These are phyloP conservation scores for Suhomyces yuchorum DNA, from an alignment of 1,139 yeast genomes.

Conservation along the genomic window DNA sequence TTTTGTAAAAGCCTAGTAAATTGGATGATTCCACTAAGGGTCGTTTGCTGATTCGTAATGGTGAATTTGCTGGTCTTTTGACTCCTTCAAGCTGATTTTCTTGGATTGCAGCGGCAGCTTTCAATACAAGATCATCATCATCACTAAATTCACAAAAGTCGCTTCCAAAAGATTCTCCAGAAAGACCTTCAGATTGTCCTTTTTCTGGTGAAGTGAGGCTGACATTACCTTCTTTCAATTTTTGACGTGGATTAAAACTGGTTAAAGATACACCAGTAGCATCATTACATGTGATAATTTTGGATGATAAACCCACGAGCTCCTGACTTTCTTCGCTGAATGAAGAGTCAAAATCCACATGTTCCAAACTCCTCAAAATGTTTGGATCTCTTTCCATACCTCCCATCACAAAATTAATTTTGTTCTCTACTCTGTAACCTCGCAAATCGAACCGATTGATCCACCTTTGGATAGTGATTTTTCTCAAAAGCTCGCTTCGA, in stretches of 20 bases:
- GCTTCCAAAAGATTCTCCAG: not conserved
- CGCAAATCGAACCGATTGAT: constrained; percentile 5
- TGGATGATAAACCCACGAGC: not conserved
- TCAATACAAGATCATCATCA: constrained; percentile 14
- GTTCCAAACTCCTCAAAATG: constrained; percentile 12
- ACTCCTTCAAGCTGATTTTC: not conserved
- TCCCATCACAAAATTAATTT: constrained; percentile 2
- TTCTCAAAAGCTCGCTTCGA: constrained; percentile 5
- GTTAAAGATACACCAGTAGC: not conserved
- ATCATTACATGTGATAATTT: not conserved
- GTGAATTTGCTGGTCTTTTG: constrained; percentile 9
- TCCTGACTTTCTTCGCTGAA: constrained; percentile 14
- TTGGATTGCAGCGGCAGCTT: constrained; percentile 13
- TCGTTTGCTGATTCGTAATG: constrained; percentile 2
- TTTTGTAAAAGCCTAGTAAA: constrained; percentile 11
- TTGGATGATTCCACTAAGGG: constrained; percentile 2
- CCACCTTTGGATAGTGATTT: constrained; percentile 8
- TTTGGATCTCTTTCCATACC: constrained; percentile 14
- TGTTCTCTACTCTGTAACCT: not conserved
- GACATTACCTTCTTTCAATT: not conserved
- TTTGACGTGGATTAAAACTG: not conserved
- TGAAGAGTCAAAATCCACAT: constrained; percentile 17
- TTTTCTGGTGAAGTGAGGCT: not conserved
- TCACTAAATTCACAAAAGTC: constrained; percentile 17
- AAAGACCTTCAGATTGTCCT: not conserved